Evolutionary conservation across 768 basidiomycete genomes (phyloP).

Genomic region (Chalciporus chontae): DNA sequence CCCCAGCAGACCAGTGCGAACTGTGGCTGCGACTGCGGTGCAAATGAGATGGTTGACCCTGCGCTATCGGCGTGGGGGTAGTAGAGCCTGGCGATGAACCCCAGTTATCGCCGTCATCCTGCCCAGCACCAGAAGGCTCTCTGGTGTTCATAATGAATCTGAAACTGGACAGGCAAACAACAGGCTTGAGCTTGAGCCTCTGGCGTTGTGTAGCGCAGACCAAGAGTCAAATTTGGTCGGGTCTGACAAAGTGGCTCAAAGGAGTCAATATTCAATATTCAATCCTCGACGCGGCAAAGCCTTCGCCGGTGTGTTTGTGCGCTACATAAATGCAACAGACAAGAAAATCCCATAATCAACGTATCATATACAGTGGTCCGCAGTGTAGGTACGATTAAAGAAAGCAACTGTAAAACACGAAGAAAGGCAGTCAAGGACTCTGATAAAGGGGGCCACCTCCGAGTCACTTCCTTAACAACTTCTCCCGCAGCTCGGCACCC

Average conservation of each 20-base stretch:
- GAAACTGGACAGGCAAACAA: background rate
- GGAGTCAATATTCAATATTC: no score
- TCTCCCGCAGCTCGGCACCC: conserved; percentile 81
- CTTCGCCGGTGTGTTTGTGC: no score
- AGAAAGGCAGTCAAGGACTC: conserved; percentile 4
- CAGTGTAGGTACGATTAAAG: conserved; percentile 6
- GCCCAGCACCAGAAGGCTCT: conserved; percentile 15
- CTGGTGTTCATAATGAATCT: conserved; percentile 10
- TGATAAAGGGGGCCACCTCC: conserved; percentile 10
- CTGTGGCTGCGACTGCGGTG: conserved; percentile 47
- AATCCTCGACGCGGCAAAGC: no score
- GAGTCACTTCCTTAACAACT: conserved; percentile 65
- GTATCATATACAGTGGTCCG: background rate
- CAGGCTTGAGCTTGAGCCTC: background rate
- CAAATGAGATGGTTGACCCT: conserved; percentile 27
- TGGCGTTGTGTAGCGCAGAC: no score
- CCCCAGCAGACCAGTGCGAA: conserved; percentile 56
- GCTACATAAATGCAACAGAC: background rate
- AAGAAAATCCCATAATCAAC: background rate
- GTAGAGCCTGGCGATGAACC: conserved; percentile 36
- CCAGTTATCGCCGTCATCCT: conserved; percentile 33
- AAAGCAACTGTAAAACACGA: conserved; percentile 16
- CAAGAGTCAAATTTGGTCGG: no score
- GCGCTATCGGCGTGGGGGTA: conserved; percentile 43
- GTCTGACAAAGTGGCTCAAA: no score